Percentiles rank a stretch among this genome's conserved stretches.
These are phyloP conservation scores for Mucor mucedo DNA, from an alignment of 371 early-diverging fungal species.

Conservation along the genomic window DNA sequence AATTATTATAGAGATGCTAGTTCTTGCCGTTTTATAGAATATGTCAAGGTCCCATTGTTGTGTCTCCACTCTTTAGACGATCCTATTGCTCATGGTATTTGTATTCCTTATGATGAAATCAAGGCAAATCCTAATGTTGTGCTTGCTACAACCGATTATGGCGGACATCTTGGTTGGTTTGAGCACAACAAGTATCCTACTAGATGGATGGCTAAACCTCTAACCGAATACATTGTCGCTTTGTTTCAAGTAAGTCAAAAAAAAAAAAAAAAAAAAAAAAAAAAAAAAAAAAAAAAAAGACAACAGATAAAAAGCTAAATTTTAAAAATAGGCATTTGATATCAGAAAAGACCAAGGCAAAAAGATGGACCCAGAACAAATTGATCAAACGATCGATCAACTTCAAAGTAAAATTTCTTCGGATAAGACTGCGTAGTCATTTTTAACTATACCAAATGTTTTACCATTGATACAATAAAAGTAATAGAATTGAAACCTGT, in stretches of 20 bases:
- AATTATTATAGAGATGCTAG: conserved; percentile 89
- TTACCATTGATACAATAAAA: background rate
- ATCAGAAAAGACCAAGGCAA: conserved; percentile 8
- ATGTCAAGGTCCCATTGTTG: conserved; percentile 78
- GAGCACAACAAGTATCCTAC: conserved; percentile 59
- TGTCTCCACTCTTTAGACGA: conserved; percentile 92
- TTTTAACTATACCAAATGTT: background rate
- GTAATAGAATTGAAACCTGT: conserved; percentile 1
- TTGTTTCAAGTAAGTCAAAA: conserved; percentile 34
- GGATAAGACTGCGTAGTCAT: conserved; percentile 9
- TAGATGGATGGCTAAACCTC: conserved; percentile 72
- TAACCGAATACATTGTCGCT: conserved; percentile 74
- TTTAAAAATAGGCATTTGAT: conserved; percentile 5
- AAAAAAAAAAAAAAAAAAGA: no score
- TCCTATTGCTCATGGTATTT: conserved; percentile 79
- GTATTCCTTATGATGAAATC: conserved; percentile 80
- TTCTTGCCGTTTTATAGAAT: conserved; percentile 73
- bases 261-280: no score
- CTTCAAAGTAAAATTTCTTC: conserved; percentile 9
- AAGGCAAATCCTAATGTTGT: conserved; percentile 81
- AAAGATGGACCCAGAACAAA: background rate
- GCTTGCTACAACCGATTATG: conserved; percentile 83
- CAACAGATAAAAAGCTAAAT: no score
- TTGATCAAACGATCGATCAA: conserved; percentile 23
- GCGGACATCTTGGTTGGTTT: conserved; percentile 97